Evolutionary conservation across 148 eudicot genomes (phyloP).

Genomic region (Rhododendron vialii): DNA sequence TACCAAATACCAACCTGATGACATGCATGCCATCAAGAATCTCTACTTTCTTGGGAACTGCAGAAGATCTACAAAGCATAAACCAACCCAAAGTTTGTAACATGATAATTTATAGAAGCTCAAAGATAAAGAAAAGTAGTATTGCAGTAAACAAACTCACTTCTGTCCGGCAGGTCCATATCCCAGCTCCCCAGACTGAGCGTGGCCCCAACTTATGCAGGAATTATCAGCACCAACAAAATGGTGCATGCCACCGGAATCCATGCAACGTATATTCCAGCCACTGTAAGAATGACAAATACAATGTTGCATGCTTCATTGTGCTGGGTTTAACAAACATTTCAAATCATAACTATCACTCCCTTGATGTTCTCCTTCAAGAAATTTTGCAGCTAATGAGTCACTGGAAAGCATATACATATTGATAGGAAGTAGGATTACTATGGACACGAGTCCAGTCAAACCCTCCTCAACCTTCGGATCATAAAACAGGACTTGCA

Average conservation of each 20-base stretch:
- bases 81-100: neutral
- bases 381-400: neutral
- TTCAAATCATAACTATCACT: neutral
- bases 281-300: slow-evolving; percentile 47
- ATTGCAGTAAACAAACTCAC: slow-evolving; percentile 20
- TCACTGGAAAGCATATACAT: neutral
- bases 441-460: neutral
- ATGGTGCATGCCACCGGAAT: slow-evolving; percentile 87
- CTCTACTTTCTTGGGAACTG: slow-evolving; percentile 65
- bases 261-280: slow-evolving; percentile 90
- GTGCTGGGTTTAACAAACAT: neutral
- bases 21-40: slow-evolving; percentile 75
- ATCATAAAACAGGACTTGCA: neutral
- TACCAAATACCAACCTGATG: slow-evolving; percentile 42
- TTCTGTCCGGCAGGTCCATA: slow-evolving; percentile 69
- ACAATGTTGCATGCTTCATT: neutral
- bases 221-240: slow-evolving; percentile 95
- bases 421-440: neutral
- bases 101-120: neutral
- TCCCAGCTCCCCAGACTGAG: slow-evolving; percentile 89
- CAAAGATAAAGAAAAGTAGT: neutral
- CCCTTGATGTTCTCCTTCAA: neutral
- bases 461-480: neutral
- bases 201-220: slow-evolving; percentile 98
- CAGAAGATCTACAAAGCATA: slow-evolving; percentile 44